Evolutionary conservation across 331 rosid genomes (phyloP), one percentile per base, ranked within the genome.

Genomic region (Telfairia occidentalis): DNA sequence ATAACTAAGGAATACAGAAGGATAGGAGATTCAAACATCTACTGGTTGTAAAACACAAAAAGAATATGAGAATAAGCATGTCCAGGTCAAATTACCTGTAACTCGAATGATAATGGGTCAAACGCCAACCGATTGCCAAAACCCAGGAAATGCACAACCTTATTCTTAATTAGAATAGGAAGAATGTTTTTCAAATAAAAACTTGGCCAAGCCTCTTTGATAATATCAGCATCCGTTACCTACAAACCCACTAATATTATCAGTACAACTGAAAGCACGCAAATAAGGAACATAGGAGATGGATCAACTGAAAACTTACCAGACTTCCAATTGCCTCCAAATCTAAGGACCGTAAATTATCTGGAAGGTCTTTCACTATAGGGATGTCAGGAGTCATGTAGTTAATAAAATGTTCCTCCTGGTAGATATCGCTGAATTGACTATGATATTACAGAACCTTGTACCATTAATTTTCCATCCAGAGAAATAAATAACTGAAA

Each of bases 111-210:
- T 64, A 95, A 86, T 7, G 96, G 96, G 78, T 95, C 97, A 89
- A 92, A 95, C 77, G 97, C 97, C 87, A 95, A 82, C 60, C 97
- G 97, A 87, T 92, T 90, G 74, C 99, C 99, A 70, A 91, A 95
- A 84, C 99, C 99, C 72, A 90, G 73, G 76, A 92, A 90, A 86
- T 95, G 99, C 71, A 90, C 87, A 43, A 92, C 84, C 81, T 84
- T 91, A 24, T 87, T 95, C 83, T 90, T 95, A 73, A 87, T 88
- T 77, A 95, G 77, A 83, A 95, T 84, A 34, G 96, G 97, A 45
- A 89, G 81, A 63, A 95, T 86, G 75, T 89, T 59, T 79, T 90
- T 95, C 83, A 90, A 79, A 88, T 87, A 95, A 89, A 88, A 92
- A 71, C 93, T 92, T 55, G 97, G 96, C 86, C 83, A 87, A 78